Percentiles rank a stretch among this genome's conserved stretches.
Conservation (phyloP, 306 rosid genomes). For the Quercus agrifolia region DNA sequence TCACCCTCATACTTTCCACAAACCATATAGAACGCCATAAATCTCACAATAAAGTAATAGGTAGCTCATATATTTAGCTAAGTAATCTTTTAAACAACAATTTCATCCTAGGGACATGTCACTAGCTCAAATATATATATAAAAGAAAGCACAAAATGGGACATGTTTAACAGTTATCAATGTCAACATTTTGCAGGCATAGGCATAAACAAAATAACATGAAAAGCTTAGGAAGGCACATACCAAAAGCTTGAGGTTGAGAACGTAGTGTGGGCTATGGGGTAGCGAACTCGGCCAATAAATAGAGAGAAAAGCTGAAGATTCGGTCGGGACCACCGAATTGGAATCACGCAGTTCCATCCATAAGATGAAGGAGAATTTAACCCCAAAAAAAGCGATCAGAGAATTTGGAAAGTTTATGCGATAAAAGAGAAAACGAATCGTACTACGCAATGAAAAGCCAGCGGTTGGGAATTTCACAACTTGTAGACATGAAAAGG, state of each 20-base stretch:
- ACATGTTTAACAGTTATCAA: background rate
- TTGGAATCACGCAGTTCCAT: constrained; percentile 8
- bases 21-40: background rate
- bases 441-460: background rate
- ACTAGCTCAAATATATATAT: background rate
- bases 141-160: background rate
- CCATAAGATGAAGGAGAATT: background rate
- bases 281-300: background rate
- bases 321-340: constrained; percentile 25
- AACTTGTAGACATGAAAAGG: background rate
- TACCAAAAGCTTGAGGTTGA: constrained; percentile 18
- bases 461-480: background rate
- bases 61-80: background rate
- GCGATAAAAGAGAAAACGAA: background rate
- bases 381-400: background rate
- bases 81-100: no score
- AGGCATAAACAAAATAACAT: no score
- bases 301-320: constrained; percentile 7
- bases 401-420: constrained; percentile 7
- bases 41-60: background rate
- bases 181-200: background rate
- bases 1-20: background rate
- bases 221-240: background rate
- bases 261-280: constrained; percentile 2
- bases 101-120: background rate